Evolutionary conservation across 176 grass and related monocot genomes (phyloP), one percentile per base, ranked within the genome.

Genomic region (Leersia perrieri): DNA sequence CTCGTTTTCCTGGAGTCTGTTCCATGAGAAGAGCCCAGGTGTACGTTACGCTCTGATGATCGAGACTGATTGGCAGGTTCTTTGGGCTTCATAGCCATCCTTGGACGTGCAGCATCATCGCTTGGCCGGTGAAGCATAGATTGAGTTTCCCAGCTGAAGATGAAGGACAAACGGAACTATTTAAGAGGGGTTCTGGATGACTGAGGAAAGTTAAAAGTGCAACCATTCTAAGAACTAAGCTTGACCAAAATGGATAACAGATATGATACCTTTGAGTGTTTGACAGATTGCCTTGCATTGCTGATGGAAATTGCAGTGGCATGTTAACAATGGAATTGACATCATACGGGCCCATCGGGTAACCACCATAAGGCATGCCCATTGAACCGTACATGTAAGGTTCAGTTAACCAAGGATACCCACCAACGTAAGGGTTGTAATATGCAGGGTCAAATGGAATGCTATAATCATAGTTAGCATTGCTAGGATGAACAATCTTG

Each of bases 391-490:
- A 80, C 81, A 81, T 88, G 76, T 84, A 87, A 61, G 81, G 69
- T 41, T 87, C 89, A 77, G 66, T 30, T 41, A 25, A 66, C 75
- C 85, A 75, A 61, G 65, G 76, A 47, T 84, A 63, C n/a, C 65
- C 80, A 81, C 66, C 2, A 23, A 33, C 51, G 26, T 84, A 84
- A 34, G 81, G 76, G 42, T 87, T 87, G 72, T 38, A 87, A 84
- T 53, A 91, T 49, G 81, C 66, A 84, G 84, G 71, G 14, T 76
- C 76, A 39, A 81, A 53, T 28, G 85, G 77, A 44, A 38, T 12
- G 13, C 63, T 84, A 47, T 80, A 83, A 18, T 57, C 80, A 80
- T 32, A 80, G 20, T 57, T 77, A 68, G 15, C 80, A 87, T 63
- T 70, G 40, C 70, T 70, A 51, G 76, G 81, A 34, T 70, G 71